Evolutionary conservation across 2,329 filamentous ascomycete species (phyloP), one percentile per base, ranked within the genome.

Genomic region (Xylariaceae sp.): DNA sequence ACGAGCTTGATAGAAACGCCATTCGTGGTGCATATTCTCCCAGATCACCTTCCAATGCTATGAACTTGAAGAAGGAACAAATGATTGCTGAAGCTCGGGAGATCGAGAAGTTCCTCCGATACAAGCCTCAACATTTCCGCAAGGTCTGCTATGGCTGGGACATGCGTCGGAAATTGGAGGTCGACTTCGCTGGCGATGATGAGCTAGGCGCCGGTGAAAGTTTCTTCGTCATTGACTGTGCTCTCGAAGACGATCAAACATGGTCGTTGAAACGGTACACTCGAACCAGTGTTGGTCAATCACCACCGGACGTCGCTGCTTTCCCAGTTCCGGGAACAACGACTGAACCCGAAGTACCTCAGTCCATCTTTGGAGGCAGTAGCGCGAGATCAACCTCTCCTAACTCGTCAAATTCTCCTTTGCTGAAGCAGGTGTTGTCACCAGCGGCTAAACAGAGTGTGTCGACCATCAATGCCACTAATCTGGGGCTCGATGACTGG

Each of bases 181-280:
- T 96, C 2, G 94, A 99, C 66, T 97, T 97, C 71, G 88, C 88
- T 39, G 84, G 83, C 17, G 89, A 92, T 59, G 88, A 94, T 70
- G 82, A 83, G n/a, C 75, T 82, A 49, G 82, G 85, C 45, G 86
- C 85, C 22, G 91, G 91, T 17, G 93, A 97, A 69, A 80, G 78
- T 14, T 74, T 96, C 38, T 77, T 95, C 22, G 79, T 96, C 2
- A 78, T 97, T 43, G 78, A 83, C 33, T 88, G 87, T 62, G 90
- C 89, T 1, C 69, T 84, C n/a, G 81, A 82, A 28, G 81, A 88
- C 56, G 77, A 77, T 6, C 71, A 75, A 31, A 69, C 70, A 12
- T 66, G 76, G 17, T 58, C 68, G 7, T 63, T 83, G 14, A 68
- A 63, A 42, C 76, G 80, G 41, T 78, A 74, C 53, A 70, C 68